Base-by-base conservation (phyloP, 31 red algal species). In the Odonthalia washingtoniensis region DNA sequence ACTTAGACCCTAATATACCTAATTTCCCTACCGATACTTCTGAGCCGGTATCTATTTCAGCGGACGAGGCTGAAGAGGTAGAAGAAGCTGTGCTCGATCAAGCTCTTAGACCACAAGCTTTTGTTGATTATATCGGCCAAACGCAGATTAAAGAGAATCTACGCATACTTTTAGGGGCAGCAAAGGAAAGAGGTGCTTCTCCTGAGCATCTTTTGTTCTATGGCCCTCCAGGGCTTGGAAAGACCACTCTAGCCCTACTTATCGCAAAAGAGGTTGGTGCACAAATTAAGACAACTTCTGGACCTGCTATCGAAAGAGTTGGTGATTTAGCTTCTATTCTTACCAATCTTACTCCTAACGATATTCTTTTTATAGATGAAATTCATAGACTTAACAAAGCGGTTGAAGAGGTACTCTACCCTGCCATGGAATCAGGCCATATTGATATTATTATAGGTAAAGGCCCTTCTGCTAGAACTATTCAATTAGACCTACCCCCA, bases 281-380 rank as follows among this genome's bases (percentile, higher is more conserved):
- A 34, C 28, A 84, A 37, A 63, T 84, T 34, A 74, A 84, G 37
- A 40, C 74, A n/a, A 84, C 81, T 43, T 75, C 67, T 43, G 81
- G 81, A 41, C 81, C 81, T 38, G 81, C 41, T 26, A 32, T 84
- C 26, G 81, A 84, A 74, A 74, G 40, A 74, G 27, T 24, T 37
- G 30, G 33, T 41, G 81, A 84, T 41, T 65, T 84, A n/a, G 81
- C 81, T 40, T 35, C 66, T 41, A 36, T 84, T 31, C 65, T 84
- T 31, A 39, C 81, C 66, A 74, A 84, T 41, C 81, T 84, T 24
- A 27, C 44, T 39, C 66, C 73, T 63, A 65, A 65, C 24, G 81
- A 84, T 40, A 65, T 84, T 30, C 40, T 84, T 24, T 84, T 84
- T 46, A 84, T 84, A 30, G 81, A 84, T 41, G 81, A 84, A 46